Evolutionary conservation across 2,329 filamentous ascomycete species (phyloP).

Genomic region (Botryotinia calthae): DNA sequence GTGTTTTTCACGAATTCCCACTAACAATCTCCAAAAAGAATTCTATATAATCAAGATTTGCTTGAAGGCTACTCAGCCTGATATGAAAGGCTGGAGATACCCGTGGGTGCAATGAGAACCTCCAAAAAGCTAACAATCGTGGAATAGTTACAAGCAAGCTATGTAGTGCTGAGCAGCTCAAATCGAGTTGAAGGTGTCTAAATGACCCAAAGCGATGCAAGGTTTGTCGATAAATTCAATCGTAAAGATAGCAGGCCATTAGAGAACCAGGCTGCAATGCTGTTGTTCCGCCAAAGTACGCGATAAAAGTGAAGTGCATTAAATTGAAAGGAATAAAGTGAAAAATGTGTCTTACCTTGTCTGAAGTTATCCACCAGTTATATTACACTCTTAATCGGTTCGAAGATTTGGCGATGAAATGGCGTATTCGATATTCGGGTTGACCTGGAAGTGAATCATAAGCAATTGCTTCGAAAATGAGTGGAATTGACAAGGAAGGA

Average conservation of each 20-base stretch:
- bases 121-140: not conserved
- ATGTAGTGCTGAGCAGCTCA: not conserved
- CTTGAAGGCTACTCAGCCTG: not conserved
- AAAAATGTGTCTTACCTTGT: not conserved
- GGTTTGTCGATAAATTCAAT: not conserved
- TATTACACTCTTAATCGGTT: not conserved
- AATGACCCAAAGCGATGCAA: not conserved
- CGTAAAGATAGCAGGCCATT: not conserved
- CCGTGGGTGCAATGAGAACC: not conserved
- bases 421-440: not conserved
- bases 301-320: not conserved
- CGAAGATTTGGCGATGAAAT: not conserved
- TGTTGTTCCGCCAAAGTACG: not conserved
- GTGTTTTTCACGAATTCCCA: not conserved
- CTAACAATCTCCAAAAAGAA: no score
- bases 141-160: not conserved
- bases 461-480: not conserved
- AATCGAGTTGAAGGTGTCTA: not conserved
- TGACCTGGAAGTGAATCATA: not conserved
- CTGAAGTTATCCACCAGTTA: not conserved
- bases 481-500: not conserved
- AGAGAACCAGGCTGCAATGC: not conserved
- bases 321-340: not conserved
- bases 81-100: not conserved
- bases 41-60: not conserved